A percentile compares a stretch with the other conserved stretches of the same genome.
phyloP scores from a whole-genome alignment of 805 yeast species.

The Wickerhamomyces silvicola region DNA sequence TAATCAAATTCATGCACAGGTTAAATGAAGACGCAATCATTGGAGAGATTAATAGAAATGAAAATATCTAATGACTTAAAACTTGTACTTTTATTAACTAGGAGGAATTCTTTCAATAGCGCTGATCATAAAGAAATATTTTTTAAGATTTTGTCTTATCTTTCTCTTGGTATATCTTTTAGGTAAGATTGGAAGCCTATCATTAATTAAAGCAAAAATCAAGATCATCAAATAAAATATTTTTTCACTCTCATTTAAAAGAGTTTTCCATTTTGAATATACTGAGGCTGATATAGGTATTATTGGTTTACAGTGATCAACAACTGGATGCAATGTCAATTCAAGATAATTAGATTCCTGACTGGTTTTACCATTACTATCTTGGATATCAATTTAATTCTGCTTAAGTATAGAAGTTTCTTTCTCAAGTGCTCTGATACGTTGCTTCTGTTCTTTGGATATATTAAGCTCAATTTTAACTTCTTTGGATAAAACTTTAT shows the following conservation, averaged over 20 bases:
- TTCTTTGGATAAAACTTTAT: conserved; percentile 23
- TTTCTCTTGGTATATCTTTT: conserved; percentile 16
- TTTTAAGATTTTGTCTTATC: too few relatives aligned
- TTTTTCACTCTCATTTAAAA: conserved; percentile 23
- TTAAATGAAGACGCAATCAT: conserved; percentile 48
- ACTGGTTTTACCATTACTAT: conserved; percentile 2
- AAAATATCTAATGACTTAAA: background rate
- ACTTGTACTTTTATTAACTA: background rate
- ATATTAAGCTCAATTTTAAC: conserved; percentile 23
- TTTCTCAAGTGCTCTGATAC: conserved; percentile 1
- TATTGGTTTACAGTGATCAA: too few relatives aligned
- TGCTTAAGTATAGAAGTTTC: conserved; percentile 5
- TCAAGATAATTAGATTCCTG: background rate
- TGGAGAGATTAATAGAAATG: conserved; percentile 36
- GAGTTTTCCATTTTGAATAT: conserved; percentile 21
- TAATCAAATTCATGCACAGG: conserved; percentile 63
- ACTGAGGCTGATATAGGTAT: too few relatives aligned
- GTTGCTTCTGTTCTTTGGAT: conserved; percentile 10
- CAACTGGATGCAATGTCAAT: too few relatives aligned
- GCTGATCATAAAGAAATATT: too few relatives aligned
- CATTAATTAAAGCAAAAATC: conserved; percentile 14
- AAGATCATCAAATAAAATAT: conserved; percentile 15
- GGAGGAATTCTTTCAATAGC: conserved; percentile 1
- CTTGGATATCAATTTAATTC: conserved; percentile 4
- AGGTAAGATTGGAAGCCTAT: conserved; percentile 9